These are phyloP conservation scores for Annona cherimola DNA, from an alignment of 164 flowering plant genomes.

Conservation along the genomic window DNA sequence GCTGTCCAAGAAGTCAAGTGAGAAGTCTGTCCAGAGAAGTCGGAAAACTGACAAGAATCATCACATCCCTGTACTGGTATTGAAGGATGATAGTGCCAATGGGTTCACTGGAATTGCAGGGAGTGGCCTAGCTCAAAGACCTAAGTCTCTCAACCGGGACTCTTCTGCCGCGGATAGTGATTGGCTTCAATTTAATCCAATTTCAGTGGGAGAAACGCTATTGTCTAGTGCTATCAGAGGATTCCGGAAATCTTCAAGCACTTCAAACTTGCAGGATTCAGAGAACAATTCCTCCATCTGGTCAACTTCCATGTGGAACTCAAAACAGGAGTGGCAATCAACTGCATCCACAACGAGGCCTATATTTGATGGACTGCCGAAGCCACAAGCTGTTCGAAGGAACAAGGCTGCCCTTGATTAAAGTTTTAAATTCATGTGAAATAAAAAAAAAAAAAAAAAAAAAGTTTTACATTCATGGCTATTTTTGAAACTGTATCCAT, in stretches of 20 bases:
- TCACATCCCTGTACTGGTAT: conserved; percentile 30
- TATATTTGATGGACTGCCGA: conserved; percentile 73
- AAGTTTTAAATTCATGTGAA: background rate
- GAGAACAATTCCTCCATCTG: conserved; percentile 38
- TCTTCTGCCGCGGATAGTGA: conserved; percentile 34
- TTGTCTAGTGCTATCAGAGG: conserved; percentile 29
- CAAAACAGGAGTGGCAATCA: conserved; percentile 64
- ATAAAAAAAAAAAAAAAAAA: too few relatives aligned
- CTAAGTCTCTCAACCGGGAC: conserved; percentile 46
- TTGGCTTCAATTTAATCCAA: conserved; percentile 19
- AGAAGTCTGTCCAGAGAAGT: conserved; percentile 49
- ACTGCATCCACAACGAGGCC: conserved; percentile 56
- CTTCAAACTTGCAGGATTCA: conserved; percentile 60
- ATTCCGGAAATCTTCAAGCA: conserved; percentile 76
- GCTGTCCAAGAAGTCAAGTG: conserved; percentile 34
- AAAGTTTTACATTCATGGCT: too few relatives aligned
- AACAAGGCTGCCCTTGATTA: conserved; percentile 82
- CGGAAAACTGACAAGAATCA: conserved; percentile 51
- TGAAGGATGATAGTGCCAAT: conserved; percentile 46
- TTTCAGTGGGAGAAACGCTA: conserved; percentile 34
- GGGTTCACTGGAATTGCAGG: conserved; percentile 53
- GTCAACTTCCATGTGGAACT: conserved; percentile 58
- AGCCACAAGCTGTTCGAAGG: conserved; percentile 51
- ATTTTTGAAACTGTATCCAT: background rate
- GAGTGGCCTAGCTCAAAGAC: conserved; percentile 68